Base-by-base conservation (phyloP, 2,329 filamentous ascomycete genomes). In the Aspergillus sp. region DNA sequence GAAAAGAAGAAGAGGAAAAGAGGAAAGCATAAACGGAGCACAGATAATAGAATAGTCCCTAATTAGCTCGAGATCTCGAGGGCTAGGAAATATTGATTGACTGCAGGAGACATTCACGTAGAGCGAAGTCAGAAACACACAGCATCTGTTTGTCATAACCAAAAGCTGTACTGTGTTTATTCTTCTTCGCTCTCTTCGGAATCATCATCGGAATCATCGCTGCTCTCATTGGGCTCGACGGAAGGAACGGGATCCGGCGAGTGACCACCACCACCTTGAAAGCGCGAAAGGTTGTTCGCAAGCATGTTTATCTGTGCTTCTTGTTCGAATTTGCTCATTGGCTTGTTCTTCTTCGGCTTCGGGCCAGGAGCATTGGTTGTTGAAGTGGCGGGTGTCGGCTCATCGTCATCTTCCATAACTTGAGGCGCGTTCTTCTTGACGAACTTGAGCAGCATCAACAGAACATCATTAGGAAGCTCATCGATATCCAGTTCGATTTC, bases 271-370 rank as follows among this genome's bases (percentile, higher is more conserved):
- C 63, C 67, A 29, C 68, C 67, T 48, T 72, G 60, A 59, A 73
- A 75, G 27, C 69, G 67, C 30, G 69, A 71, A 12, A 74, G 61
- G 40, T 69, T 72, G 52, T 66, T 70, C 52, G 71, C 64, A 30
- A 75, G 63, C 55, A 71, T 70, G 43, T 71, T 71, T 50, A 75
- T 75, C 51, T 73, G 70, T 33, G 69, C 70, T 52, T 75, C 72
- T 55, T 75, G 73, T 52, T 75, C 72, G 43, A 65, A 67, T 54
- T 74, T 74, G 60, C 69, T 74, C 72, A 75, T 75, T 1, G 72
- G 72, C 58, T 75, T 75, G 55, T 73, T 74, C 59, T 75, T 75
- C 61, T 74, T 75, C 2, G 67, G 64, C 54, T 73, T 73, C 3
- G 68, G 57, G 12, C 65, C 60, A 3, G 65, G 61, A 12, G 66